Base-by-base conservation (phyloP, 768 basidiomycete genomes). In the Panus rudis region DNA sequence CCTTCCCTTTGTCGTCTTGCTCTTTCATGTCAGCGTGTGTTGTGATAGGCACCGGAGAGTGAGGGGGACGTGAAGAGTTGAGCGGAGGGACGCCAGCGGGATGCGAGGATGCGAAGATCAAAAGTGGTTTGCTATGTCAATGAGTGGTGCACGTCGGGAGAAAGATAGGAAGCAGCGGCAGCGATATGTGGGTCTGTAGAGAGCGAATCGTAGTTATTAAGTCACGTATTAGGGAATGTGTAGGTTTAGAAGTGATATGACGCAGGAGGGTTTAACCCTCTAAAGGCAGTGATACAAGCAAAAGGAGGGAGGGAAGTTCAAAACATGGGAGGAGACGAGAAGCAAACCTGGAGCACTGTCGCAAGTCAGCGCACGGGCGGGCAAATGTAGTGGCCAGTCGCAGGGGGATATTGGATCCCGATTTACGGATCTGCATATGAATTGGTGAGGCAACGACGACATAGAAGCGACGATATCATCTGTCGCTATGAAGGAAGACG, bases 271-370 rank as follows among this genome's bases (percentile, higher is more conserved):
- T 43, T 45, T 46, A 44, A 31, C 42, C 54, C 51, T 51, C 45
- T 47, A 52, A 51, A 43, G 55, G 46, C 48, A 51, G 51, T 56
- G 49, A 52, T 57, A 54, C 51, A 56, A n/a, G n/a, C n/a, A n/a
- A 40, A 48, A 44, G 48, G 48, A 45, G 45, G 50, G 44, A 48
- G 54, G 46, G 46, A 53, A 55, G 45, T 50, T 54, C 53, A 57
- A 45, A 47, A 47, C 46, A 47, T 46, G 30, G 23, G 31, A 22
- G 38, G 42, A 10, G 41, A 27, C 26, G 19, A 39, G 31, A 37
- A 19, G 38, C 37, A 48, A 45, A 40, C n/a, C n/a, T n/a, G n/a
- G n/a, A n/a, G n/a, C n/a, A n/a, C n/a, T n/a, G n/a, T n/a, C n/a
- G 39, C 30, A 33, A 33, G 47, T 42, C 24, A 26, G 47, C 41